Evolutionary conservation across 192 early-diverging fungal genomes (phyloP).

Genomic region (Borealophlyctis nickersoniae): DNA sequence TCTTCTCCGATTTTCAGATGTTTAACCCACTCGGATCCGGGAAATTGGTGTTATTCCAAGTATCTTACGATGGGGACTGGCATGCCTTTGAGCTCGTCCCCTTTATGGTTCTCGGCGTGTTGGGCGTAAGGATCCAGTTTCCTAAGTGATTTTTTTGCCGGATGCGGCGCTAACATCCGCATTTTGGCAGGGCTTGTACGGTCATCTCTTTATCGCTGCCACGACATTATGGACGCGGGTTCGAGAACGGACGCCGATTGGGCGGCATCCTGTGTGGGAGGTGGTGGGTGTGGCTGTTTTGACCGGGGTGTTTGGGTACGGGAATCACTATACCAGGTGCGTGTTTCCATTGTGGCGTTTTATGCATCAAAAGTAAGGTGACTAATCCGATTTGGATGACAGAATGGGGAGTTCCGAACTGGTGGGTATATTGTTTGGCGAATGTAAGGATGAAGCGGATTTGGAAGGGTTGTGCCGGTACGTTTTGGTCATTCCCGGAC

Average conservation of each 20-base stretch:
- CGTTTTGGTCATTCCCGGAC: background rate
- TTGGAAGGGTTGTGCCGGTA: background rate
- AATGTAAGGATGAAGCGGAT: background rate
- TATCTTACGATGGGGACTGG: constrained; percentile 86
- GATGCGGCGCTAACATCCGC: no score
- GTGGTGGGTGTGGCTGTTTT: constrained; percentile 14
- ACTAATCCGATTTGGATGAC: no score
- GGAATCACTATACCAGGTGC: background rate
- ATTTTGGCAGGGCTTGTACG: constrained; percentile 38
- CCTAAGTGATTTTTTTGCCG: background rate
- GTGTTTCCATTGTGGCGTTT: no score
- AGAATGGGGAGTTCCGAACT: constrained; percentile 18
- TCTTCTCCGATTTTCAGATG: no score
- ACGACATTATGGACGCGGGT: constrained; percentile 11
- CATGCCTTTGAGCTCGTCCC: constrained; percentile 80
- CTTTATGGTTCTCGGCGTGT: constrained; percentile 65
- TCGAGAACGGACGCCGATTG: constrained; percentile 15
- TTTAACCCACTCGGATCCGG: constrained; percentile 88
- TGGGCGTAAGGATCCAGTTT: constrained; percentile 59
- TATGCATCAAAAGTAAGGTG: no score
- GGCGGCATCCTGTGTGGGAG: constrained; percentile 6
- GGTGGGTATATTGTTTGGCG: constrained; percentile 11
- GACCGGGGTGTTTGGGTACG: constrained; percentile 9
- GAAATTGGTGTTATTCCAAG: constrained; percentile 90
- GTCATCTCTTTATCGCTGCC: constrained; percentile 41